Conservation (phyloP, 129 eudicot genomes). For the Flaveria linearis region DNA sequence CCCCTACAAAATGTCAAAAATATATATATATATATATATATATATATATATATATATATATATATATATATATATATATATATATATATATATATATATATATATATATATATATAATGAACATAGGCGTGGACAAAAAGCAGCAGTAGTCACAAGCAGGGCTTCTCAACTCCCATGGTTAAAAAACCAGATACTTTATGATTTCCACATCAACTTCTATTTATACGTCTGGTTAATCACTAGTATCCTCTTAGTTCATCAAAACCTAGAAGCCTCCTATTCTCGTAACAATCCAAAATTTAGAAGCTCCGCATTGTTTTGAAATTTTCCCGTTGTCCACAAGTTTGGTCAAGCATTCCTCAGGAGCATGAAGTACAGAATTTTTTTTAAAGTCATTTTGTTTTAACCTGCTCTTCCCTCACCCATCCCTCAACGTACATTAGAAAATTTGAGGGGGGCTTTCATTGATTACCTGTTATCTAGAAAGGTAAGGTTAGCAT, state of each 20-base stretch:
- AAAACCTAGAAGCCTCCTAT: not conserved
- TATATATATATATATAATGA: not conserved
- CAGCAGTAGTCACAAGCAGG: conserved; percentile 15
- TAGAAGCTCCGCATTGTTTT: conserved; percentile 41
- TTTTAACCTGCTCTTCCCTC: conserved; percentile 21
- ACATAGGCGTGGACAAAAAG: not conserved
- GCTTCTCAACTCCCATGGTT: conserved; percentile 16
- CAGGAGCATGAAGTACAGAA: conserved; percentile 14
- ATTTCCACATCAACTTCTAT: conserved; percentile 9
- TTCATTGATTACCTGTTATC: conserved; percentile 40
- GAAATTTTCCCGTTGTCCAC: not conserved
- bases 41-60: too few species aligned
- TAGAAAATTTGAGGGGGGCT: conserved; percentile 48
- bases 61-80: too few species aligned
- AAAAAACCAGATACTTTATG: conserved; percentile 28
- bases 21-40: too few species aligned
- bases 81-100: too few species aligned
- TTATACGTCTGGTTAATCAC: conserved; percentile 14
- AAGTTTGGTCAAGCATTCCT: not conserved
- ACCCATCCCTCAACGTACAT: conserved; percentile 51
- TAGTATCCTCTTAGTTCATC: too few species aligned
- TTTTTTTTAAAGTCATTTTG: not conserved
- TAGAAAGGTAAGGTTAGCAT: conserved; percentile 49
- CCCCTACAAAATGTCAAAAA: too few species aligned
- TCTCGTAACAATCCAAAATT: conserved; percentile 49